These are phyloP conservation scores for Elaphomyces granulatus DNA, from an alignment of 495 filamentous ascomycete species.

Conservation along the genomic window DNA sequence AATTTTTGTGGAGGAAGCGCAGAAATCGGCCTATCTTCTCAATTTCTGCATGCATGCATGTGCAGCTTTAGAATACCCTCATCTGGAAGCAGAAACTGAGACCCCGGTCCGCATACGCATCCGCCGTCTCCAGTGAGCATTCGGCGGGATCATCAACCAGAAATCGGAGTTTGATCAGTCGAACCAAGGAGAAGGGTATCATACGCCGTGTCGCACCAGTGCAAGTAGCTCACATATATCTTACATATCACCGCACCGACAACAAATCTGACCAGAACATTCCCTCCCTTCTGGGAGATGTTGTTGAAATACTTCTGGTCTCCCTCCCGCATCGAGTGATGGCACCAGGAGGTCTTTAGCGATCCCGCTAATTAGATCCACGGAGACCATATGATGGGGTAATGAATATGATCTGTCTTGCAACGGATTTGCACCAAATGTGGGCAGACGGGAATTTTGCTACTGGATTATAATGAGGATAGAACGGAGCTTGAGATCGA, in stretches of 20 bases:
- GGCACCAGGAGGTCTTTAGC: too few species aligned
- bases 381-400: not conserved
- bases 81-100: too few species aligned
- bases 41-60: slow-evolving; percentile 6
- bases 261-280: not conserved
- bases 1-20: slow-evolving; percentile 1
- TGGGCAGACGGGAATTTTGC: not conserved
- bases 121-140: too few species aligned
- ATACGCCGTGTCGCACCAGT: too few species aligned
- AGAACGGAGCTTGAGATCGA: not conserved
- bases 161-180: too few species aligned
- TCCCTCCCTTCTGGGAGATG: slow-evolving; percentile 1
- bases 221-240: slow-evolving; percentile 1
- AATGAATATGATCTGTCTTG: not conserved
- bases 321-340: too few species aligned
- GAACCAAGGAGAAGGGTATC: too few species aligned
- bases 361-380: too few species aligned
- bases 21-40: slow-evolving; percentile 2
- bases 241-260: not conserved
- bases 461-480: not conserved
- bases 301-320: too few species aligned
- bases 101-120: too few species aligned
- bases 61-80: too few species aligned
- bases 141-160: too few species aligned
- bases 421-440: not conserved